These are phyloP conservation scores for Leccinum subgranulosum DNA, from an alignment of 768 basidiomycete species.

Conservation along the genomic window DNA sequence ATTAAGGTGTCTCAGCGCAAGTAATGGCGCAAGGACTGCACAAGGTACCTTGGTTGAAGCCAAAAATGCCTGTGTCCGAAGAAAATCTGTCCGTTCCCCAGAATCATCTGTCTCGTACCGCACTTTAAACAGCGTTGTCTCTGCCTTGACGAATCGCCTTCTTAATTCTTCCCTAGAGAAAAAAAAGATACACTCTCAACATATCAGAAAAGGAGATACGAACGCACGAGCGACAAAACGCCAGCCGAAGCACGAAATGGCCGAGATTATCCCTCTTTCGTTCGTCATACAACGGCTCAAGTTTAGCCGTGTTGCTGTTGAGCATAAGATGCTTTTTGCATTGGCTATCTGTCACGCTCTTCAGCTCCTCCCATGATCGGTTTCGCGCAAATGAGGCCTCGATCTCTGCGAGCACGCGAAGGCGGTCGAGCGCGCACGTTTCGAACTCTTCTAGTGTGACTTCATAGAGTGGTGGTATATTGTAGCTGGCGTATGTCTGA, in stretches of 20 bases:
- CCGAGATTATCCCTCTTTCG: constrained; percentile 83
- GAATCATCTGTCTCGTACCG: constrained; percentile 67
- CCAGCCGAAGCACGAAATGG: constrained; percentile 90
- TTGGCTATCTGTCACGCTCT: constrained; percentile 55
- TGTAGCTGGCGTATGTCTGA: constrained; percentile 59
- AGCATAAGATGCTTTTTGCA: constrained; percentile 78
- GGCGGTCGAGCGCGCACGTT: constrained; percentile 79
- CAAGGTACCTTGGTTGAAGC: constrained; percentile 55
- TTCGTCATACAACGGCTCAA: constrained; percentile 56
- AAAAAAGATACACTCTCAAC: neutral
- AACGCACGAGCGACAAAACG: constrained; percentile 94
- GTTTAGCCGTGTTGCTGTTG: constrained; percentile 50
- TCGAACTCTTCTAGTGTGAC: constrained; percentile 97
- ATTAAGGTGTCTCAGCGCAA: neutral
- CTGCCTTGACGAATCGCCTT: constrained; percentile 84
- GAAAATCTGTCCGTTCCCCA: constrained; percentile 62
- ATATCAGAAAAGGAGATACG: neutral
- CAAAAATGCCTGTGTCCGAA: constrained; percentile 57
- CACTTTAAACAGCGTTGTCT: constrained; percentile 77
- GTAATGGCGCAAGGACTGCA: neutral
- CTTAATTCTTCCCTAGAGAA: constrained; percentile 79
- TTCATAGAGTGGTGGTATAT: constrained; percentile 78
- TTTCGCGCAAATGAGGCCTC: constrained; percentile 87
- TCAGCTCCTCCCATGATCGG: constrained; percentile 75
- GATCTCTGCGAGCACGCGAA: constrained; percentile 87